Evolutionary conservation across 768 basidiomycete species (phyloP), one percentile per base, ranked within the genome.

Genomic region (Tricholoma saponaceum): DNA sequence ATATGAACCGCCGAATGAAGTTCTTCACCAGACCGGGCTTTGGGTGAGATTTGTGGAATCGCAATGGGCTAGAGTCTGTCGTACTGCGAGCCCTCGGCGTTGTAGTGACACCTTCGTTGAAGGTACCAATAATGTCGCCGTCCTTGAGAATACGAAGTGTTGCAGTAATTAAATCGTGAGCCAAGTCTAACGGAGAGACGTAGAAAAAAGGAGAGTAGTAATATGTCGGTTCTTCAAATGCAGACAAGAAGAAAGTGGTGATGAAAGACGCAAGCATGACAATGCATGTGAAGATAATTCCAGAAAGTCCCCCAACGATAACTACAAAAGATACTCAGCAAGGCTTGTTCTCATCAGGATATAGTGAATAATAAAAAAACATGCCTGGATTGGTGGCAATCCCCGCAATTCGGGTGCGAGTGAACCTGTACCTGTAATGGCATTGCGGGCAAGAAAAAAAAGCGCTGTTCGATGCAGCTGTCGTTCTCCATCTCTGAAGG

Each of bases 361-460:
- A 5, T 2, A 32, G 28, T 12, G 23, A 25, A 28, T 55, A 28
- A n/a, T n/a, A n/a, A 44, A 41, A 25, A 69, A 25, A 69, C 79
- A 56, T 69, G 85, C 90, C 73, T 69, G 86, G 83, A 63, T 92
- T 92, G n/a, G 86, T 85, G 18, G 88, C 91, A 55, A 92, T 72
- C 28, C 90, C 91, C 10, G 83, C 73, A 13, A 83, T 81, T 32
- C 74, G 79, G 1, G 90, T 92, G 23, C 91, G 81, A 8, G 85
- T 79, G 64, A 91, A 91, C 41, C 85, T 82, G 68, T 93, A 92
- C 58, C 77, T 79, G 66, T 91, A 93, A 52, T 78, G 82, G 63
- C 91, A 93, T 70, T 92, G 89, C 1, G 87, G 87, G 64, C 91
- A 93, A 12, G 81, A 74, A 73, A 87, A 92, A 76, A 91, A 93